Evolutionary conservation across 2,329 filamentous ascomycete species (phyloP), one percentile per base, ranked within the genome.

Genomic region (Paracorniculantispora psalliotae): DNA sequence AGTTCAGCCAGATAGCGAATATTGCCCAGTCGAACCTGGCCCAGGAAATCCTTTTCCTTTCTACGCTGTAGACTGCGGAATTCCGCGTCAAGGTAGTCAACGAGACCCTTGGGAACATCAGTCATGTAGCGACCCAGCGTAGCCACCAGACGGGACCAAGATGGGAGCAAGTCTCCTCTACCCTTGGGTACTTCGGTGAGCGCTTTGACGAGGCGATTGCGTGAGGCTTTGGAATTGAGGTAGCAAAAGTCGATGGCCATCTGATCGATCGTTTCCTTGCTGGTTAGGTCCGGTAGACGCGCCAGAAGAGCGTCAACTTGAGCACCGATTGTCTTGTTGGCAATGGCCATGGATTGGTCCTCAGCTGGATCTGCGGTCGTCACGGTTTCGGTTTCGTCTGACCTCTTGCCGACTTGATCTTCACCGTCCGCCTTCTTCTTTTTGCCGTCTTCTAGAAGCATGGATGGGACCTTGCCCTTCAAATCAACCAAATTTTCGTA

Each of bases 241-340:
- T 97, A 99, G 75, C 94, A 97, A 70, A 99, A 99, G 68, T 97
- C 93, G 62, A 97, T 89, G 8, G 96, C 94, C 49, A 90, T 87
- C 71, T 97, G 88, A 69, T 99, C 94, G 57, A 97, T 91, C 53
- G 86, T 80, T 53, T 99, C 96, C 69, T 97, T 97, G 68, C 84
- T 93, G 39, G 90, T 93, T 55, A 99, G 78, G 62, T 97, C 93
- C 0, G 92, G 92, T n/a, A 99, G 81, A 23, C 91, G 87, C 23
- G 91, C 83, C 30, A 99, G 79, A 41, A 99, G 80, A 17, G 91
- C 89, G 72, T 99, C 96, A 2, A 99, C 94, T 72, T 99, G 94
- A 2, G 94, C 93, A 52, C 94, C 94, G 61, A 97, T 94, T 2
- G 92, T 96, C 76, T 97, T 97, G 79, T 97, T 99, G 30, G 90